A percentile compares a stretch with the other conserved stretches of the same genome.
Evolutionary conservation across 805 yeast genomes (phyloP).

Genomic region (Metschnikowia shivogae): DNA sequence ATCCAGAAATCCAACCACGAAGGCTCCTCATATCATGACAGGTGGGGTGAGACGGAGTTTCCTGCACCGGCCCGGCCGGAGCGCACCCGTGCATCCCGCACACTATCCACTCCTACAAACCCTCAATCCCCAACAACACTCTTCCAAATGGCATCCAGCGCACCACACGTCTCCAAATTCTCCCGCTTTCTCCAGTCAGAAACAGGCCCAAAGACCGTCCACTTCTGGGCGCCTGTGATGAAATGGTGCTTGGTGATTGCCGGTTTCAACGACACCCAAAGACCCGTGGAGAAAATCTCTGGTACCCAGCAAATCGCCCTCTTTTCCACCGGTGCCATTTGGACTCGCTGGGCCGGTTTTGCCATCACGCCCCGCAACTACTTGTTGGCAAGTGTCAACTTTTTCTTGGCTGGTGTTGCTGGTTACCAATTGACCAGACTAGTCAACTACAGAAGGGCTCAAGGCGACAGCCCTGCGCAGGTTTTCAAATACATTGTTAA

Average conservation of each 20-base stretch:
- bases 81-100: neutral
- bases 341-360: constrained; percentile 96
- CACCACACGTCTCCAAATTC: constrained; percentile 50
- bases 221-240: constrained; percentile 76
- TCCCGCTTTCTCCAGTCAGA: constrained; percentile 72
- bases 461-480: constrained; percentile 61
- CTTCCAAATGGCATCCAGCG: constrained; percentile 24
- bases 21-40: no score
- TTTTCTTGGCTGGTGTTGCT: constrained; percentile 88
- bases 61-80: no score
- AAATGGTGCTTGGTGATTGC: constrained; percentile 91
- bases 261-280: constrained; percentile 76
- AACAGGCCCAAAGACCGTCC: constrained; percentile 97
- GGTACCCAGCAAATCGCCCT: constrained; percentile 88
- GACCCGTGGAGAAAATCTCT: constrained; percentile 89
- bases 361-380: constrained; percentile 86
- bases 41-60: no score
- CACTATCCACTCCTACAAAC: neutral
- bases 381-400: constrained; percentile 87
- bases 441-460: constrained; percentile 54
- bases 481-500: constrained; percentile 55
- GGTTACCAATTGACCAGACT: constrained; percentile 78
- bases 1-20: no score
- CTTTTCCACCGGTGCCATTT: constrained; percentile 85
- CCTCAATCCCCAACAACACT: constrained; percentile 1